Evolutionary conservation across 257 asterid genomes (phyloP), one percentile per base, ranked within the genome.

Genomic region (Craterostigma plantagineum): DNA sequence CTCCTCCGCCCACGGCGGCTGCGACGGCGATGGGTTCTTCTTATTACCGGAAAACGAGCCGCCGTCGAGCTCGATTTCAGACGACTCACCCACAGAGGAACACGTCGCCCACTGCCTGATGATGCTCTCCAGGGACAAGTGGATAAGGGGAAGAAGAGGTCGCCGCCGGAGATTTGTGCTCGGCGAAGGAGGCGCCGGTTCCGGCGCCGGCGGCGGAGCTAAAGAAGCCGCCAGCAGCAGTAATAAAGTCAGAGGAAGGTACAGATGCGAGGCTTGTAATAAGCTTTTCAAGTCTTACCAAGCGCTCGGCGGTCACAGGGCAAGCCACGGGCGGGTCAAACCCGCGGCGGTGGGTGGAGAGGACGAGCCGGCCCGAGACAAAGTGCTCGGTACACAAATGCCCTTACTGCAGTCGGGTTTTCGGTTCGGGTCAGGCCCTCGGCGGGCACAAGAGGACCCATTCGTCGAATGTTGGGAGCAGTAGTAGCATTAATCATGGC

Each of bases 241-340:
- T 50, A 51, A 43, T 52, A 64, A 65, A 52, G 55, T 48, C 0
- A 52, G 76, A 52, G 81, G 85, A 1, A 76, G 66, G 53, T 69
- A 65, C 45, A 72, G 57, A 50, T 72, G 81, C 17, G 77, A 69
- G 49, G 60, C 67, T 8, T 72, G 81, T 50, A 51, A 66, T 38
- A 72, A 57, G 48, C 48, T 42, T 0, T 72, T 72, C 37, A 46
- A 58, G 18, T 72, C 81, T 8, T 72, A 72, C 51, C 81, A 72
- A 43, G 81, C 81, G 4, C 52, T 72, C 9, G 81, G 81, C 8
- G 81, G 81, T 5, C 81, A 72, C 42, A 65, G 72, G 54, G 74
- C 81, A 18, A 72, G 71, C 59, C 81, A 72, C 67, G 68, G 68
- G 60, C 65, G 66, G 57, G 49, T 49, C 33, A 62, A 58, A 41